Base-by-base conservation (phyloP, 441 rosid genomes). In the Mallotus japonicus region DNA sequence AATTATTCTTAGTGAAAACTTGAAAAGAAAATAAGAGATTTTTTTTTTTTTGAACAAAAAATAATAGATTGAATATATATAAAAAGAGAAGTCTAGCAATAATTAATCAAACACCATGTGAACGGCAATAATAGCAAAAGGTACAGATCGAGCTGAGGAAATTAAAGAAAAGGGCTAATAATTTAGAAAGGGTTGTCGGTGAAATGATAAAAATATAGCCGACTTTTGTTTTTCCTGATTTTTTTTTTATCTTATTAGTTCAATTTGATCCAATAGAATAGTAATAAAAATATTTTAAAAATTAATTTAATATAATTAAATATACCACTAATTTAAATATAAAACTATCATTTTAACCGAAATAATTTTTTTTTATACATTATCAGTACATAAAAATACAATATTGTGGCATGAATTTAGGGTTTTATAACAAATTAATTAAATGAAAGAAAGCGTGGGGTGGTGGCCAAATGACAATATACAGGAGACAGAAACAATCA, bases 401-500 rank as follows among this genome's bases (percentile, higher is more conserved):
- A 46, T 11, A 2, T 3, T 4, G n/a, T 5, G 67, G 68, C 47
- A 64, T 64, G 16, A 50, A 58, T 51, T 19, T 68, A 17, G 37
- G 13, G 28, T 34, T 53, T 24, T 37, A 37, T 37, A 37, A 28
- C 32, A 28, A 37, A 37, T 37, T 32, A 60, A 32, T 11, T 16
- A 28, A 32, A 55, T n/a, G 44, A 69, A 37, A 34, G 59, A 71
- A 28, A 73, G 77, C 64, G 77, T 62, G 69, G 58, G 75, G 47
- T 19, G 54, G 71, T 56, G 74, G 69, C 55, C 34, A 34, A 54
- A 24, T 24, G 28, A 24, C 28, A 24, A 24, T 37, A 24, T 54
- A 46, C 28, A 70, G 84, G 84, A 69, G 87, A 83, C 83, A 79
- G 59, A 65, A 58, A 74, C 82, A 80, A 84, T 83, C 84, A 80